These are phyloP conservation scores for Ascochyta rabiei DNA, from an alignment of 2,329 filamentous ascomycete species.

Conservation along the genomic window DNA sequence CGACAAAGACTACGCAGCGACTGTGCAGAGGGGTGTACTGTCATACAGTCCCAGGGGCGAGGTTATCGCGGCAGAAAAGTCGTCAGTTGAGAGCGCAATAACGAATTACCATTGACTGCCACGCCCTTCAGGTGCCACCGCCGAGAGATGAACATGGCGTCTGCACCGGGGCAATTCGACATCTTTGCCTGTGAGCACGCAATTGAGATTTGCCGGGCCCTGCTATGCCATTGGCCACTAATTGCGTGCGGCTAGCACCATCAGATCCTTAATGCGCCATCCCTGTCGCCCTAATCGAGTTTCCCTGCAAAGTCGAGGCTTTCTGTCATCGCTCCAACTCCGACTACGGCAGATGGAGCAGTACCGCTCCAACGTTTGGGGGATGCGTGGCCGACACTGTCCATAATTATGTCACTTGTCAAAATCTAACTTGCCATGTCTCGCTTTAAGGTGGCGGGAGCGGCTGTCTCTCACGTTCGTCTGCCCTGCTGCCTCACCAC, in stretches of 20 bases:
- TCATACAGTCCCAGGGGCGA: not conserved
- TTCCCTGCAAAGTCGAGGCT: slow-evolving; percentile 28
- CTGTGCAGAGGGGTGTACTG: not conserved
- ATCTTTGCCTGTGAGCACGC: slow-evolving; percentile 43
- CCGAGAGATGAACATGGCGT: slow-evolving; percentile 9
- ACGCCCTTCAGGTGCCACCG: slow-evolving; percentile 2
- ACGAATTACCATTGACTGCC: not conserved
- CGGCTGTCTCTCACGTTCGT: not conserved
- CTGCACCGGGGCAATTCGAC: slow-evolving; percentile 33
- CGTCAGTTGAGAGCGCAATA: slow-evolving; percentile 9
- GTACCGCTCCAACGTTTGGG: slow-evolving; percentile 2
- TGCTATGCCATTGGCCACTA: slow-evolving; percentile 30
- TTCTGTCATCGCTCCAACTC: slow-evolving; percentile 21
- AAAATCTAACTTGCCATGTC: slow-evolving; percentile 13
- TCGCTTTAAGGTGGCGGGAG: slow-evolving; percentile 10
- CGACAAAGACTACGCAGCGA: not conserved
- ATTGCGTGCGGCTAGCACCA: slow-evolving; percentile 20
- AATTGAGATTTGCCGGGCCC: slow-evolving; percentile 23
- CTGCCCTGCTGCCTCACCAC: slow-evolving; percentile 7
- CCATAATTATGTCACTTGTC: slow-evolving; percentile 35
- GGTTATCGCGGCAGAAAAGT: slow-evolving; percentile 5
- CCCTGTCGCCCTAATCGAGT: slow-evolving; percentile 34
- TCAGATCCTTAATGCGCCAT: slow-evolving; percentile 29
- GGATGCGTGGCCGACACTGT: slow-evolving; percentile 15
- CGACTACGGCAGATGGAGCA: slow-evolving; percentile 18